A percentile compares a stretch with the other conserved stretches of the same genome.
phyloP scores from a whole-genome alignment of 2,329 filamentous ascomycete species.

The Metarhizium guizhouense region DNA sequence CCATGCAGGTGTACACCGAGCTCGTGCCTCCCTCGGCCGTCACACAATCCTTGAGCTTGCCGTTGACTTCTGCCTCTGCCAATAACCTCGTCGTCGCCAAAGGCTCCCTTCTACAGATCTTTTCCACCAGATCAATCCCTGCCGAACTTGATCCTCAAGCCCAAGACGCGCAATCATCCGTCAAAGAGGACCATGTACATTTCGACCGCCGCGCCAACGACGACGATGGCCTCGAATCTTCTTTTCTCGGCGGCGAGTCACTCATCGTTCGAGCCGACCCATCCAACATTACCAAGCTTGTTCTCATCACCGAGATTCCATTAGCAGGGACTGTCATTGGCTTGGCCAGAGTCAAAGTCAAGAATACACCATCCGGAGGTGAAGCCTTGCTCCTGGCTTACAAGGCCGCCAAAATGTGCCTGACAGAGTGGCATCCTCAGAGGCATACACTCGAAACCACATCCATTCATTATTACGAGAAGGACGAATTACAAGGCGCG shows the following conservation, averaged over 20 bases:
- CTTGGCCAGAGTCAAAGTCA: constrained; percentile 66
- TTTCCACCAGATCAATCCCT: constrained; percentile 59
- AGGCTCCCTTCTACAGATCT: constrained; percentile 88
- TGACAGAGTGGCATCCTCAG: constrained; percentile 88
- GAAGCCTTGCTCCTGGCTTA: constrained; percentile 78
- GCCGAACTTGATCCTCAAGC: constrained; percentile 49
- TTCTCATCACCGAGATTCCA: constrained; percentile 75
- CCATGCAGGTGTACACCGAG: constrained; percentile 97
- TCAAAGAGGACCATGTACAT: constrained; percentile 28
- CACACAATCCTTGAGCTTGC: constrained; percentile 72
- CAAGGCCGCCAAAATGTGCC: constrained; percentile 84
- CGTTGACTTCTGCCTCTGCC: constrained; percentile 66
- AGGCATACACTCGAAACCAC: constrained; percentile 72
- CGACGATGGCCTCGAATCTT: constrained; percentile 56
- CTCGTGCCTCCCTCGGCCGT: constrained; percentile 89
- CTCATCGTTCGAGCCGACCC: constrained; percentile 53
- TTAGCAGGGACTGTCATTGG: constrained; percentile 80
- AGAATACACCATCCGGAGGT: constrained; percentile 67
- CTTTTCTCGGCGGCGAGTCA: constrained; percentile 55
- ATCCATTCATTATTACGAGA: constrained; percentile 97
- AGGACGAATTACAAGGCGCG: constrained; percentile 74
- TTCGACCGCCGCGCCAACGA: constrained; percentile 48
- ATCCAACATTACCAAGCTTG: constrained; percentile 63
- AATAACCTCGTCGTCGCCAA: constrained; percentile 87
- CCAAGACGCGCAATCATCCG: constrained; percentile 24